A percentile compares a stretch with the other conserved stretches of the same genome.
These are phyloP conservation scores for Pinus taeda DNA, from an alignment of 75 land plant species.

Conservation along the genomic window DNA sequence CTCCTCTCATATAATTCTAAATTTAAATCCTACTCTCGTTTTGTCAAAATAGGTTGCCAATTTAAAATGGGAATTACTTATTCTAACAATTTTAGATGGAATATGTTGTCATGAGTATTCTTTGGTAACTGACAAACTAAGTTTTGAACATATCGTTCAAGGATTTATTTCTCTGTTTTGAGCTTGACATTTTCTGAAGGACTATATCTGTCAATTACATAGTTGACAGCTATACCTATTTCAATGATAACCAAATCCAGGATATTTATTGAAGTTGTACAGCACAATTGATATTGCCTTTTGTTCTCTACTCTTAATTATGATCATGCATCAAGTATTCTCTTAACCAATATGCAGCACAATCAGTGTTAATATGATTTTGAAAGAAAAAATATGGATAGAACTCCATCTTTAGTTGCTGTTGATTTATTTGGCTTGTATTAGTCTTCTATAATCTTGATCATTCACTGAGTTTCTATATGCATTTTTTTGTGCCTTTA, in stretches of 20 bases:
- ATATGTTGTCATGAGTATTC: not conserved
- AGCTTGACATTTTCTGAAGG: not conserved
- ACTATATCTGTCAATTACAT: not conserved
- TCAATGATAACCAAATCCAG: not conserved
- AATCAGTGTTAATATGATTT: slow-evolving; percentile 7
- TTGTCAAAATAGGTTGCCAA: not conserved
- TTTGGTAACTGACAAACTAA: not conserved
- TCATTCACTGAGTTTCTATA: not conserved
- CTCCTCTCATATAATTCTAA: too few relatives aligned
- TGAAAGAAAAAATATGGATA: not conserved
- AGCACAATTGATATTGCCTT: not conserved
- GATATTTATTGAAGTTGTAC: not conserved
- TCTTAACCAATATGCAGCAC: not conserved
- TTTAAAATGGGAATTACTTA: not conserved
- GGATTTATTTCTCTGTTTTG: not conserved
- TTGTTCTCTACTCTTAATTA: not conserved
- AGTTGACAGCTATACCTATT: not conserved
- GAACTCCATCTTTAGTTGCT: not conserved
- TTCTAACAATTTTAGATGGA: not conserved
- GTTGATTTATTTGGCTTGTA: not conserved
- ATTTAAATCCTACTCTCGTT: not conserved
- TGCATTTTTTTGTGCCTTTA: not conserved
- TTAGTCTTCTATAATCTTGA: not conserved
- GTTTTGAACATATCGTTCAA: not conserved
- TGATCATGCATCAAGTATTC: not conserved